Conservation (phyloP, 768 basidiomycete species). For the Amanita subjunquillea region DNA sequence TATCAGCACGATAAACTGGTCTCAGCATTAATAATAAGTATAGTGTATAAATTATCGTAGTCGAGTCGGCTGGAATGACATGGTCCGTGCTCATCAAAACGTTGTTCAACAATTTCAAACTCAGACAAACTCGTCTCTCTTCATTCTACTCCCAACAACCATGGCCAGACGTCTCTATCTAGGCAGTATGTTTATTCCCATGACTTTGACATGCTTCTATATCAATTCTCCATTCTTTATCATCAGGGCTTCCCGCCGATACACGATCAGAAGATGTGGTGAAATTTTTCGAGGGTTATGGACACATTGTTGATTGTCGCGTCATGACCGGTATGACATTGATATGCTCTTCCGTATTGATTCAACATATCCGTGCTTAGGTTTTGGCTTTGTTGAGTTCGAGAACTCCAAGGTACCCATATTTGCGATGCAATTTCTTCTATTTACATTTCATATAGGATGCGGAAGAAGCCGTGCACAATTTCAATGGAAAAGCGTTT, state of each 20-base stretch:
- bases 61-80: not conserved
- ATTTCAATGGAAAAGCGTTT: slow-evolving; percentile 83
- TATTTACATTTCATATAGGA: slow-evolving; percentile 41
- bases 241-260: slow-evolving; percentile 70
- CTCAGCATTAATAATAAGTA: slow-evolving; percentile 54
- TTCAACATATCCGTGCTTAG: slow-evolving; percentile 23
- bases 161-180: slow-evolving; percentile 85
- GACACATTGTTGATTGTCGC: slow-evolving; percentile 81
- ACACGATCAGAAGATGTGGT: slow-evolving; percentile 75
- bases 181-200: slow-evolving; percentile 45
- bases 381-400: slow-evolving; percentile 97
- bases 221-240: slow-evolving; percentile 2
- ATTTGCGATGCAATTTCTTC: not conserved
- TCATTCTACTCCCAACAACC: slow-evolving; percentile 22
- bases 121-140: slow-evolving; percentile 28
- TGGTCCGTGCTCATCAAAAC: slow-evolving; percentile 34
- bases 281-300: slow-evolving; percentile 87
- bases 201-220: not conserved
- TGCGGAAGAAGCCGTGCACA: slow-evolving; percentile 85
- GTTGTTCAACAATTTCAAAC: slow-evolving; percentile 30
- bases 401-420: slow-evolving; percentile 63
- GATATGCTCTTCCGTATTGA: not conserved
- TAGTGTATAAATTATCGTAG: slow-evolving; percentile 1
- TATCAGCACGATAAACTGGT: slow-evolving; percentile 91
- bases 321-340: slow-evolving; percentile 74